Percentiles rank a stretch among this genome's conserved stretches.
Conservation (phyloP, 2,329 filamentous ascomycete genomes). For the Clonostachys rhizophaga region DNA sequence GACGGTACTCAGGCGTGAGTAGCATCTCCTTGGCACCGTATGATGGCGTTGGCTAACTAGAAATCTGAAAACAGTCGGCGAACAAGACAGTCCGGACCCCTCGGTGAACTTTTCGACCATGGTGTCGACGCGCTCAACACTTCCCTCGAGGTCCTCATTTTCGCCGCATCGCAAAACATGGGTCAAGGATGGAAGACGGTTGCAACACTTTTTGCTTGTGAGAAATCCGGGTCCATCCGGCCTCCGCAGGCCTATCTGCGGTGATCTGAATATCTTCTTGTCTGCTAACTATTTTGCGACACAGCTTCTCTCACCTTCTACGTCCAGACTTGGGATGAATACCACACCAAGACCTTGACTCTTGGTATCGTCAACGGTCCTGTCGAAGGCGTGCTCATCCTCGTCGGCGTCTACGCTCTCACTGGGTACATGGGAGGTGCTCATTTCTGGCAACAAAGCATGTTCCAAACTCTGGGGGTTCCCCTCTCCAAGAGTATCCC, state of each 20-base stretch:
- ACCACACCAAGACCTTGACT: conserved; percentile 94
- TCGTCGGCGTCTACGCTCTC: conserved; percentile 75
- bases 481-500: conserved; percentile 58
- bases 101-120: conserved; percentile 96
- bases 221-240: conserved; percentile 15
- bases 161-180: conserved; percentile 87
- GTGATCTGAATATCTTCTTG: neutral
- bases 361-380: conserved; percentile 90
- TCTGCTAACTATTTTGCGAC: neutral
- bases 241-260: conserved; percentile 4
- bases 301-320: conserved; percentile 90
- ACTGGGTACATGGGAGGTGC: conserved; percentile 84
- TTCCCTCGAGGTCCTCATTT: conserved; percentile 86
- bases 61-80: conserved; percentile 53
- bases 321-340: conserved; percentile 98
- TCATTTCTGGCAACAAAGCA: conserved; percentile 87
- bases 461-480: conserved; percentile 70
- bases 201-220: conserved; percentile 76
- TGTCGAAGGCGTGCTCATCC: conserved; percentile 86
- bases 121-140: conserved; percentile 97
- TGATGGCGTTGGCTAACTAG: neutral
- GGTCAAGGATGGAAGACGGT: conserved; percentile 91
- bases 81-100: conserved; percentile 85
- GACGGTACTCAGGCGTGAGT: conserved; percentile 89
- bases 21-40: neutral